These are phyloP conservation scores for Thermoascus crustaceus DNA, from an alignment of 2,329 filamentous ascomycete species.

Conservation along the genomic window DNA sequence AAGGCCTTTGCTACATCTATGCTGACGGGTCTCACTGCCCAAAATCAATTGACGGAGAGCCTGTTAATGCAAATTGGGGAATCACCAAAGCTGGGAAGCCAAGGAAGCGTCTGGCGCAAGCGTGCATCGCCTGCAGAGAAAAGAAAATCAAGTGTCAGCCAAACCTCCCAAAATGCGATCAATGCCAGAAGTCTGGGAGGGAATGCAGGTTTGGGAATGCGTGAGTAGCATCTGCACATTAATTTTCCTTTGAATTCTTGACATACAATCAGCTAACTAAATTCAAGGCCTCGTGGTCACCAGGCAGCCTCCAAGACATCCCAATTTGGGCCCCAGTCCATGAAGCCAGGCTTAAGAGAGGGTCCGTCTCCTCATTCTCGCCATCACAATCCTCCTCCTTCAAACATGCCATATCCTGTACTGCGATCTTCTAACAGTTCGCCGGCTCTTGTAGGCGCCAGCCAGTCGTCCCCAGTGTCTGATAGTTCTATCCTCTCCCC, in stretches of 20 bases:
- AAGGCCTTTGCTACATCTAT: constrained; percentile 77
- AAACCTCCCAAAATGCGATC: constrained; percentile 75
- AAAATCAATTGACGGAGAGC: constrained; percentile 74
- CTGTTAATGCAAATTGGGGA: constrained; percentile 85
- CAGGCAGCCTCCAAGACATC: constrained; percentile 20
- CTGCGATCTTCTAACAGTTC: too few relatives aligned
- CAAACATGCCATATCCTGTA: too few relatives aligned
- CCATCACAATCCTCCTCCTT: constrained; percentile 11
- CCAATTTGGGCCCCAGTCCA: constrained; percentile 10
- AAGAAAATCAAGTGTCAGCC: constrained; percentile 98
- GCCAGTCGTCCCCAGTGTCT: too few relatives aligned
- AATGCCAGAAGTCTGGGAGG: constrained; percentile 85
- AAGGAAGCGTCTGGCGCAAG: constrained; percentile 80
- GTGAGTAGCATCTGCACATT: too few relatives aligned
- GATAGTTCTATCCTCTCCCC: too few relatives aligned
- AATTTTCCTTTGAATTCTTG: constrained; percentile 2
- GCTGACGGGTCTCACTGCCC: constrained; percentile 78
- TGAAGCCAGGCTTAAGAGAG: constrained; percentile 17
- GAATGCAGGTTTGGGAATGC: constrained; percentile 79
- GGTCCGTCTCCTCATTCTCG: constrained; percentile 8
- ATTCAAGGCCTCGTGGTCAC: constrained; percentile 25
- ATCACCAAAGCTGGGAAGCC: constrained; percentile 92
- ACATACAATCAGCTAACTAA: constrained; percentile 7
- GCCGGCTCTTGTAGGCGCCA: too few relatives aligned
- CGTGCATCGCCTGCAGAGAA: constrained; percentile 86